A percentile compares a stretch with the other conserved stretches of the same genome.
Evolutionary conservation across 176 grass and related monocot genomes (phyloP).

Genomic region (Olyra latifolia): DNA sequence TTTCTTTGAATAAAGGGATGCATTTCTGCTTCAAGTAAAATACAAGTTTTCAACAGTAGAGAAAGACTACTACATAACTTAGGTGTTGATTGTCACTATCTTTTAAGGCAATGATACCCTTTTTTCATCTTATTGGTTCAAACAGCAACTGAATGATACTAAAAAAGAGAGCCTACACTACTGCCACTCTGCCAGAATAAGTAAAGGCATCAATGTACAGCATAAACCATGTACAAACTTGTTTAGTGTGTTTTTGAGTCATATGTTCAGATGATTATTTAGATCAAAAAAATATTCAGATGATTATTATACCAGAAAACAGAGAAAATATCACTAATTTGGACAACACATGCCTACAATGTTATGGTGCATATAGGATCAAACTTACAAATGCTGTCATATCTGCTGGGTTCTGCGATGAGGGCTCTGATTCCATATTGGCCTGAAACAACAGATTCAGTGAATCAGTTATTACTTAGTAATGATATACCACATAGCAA

Average conservation of each 20-base stretch:
- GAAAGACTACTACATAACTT: constrained; percentile 13
- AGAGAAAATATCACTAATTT: not conserved
- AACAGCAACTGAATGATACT: constrained; percentile 2
- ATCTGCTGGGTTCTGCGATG: constrained; percentile 79
- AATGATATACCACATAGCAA: constrained; percentile 5
- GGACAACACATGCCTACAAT: constrained; percentile 3
- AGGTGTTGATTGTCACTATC: not conserved
- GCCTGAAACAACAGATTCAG: constrained; percentile 38
- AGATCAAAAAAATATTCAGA: no score
- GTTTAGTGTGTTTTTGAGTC: not conserved
- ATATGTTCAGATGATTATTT: not conserved
- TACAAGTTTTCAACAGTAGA: not conserved
- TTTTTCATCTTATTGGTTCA: constrained; percentile 6
- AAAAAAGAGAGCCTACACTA: not conserved
- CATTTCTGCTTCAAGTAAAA: constrained; percentile 9
- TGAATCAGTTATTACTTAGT: not conserved
- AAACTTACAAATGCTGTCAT: constrained; percentile 92
- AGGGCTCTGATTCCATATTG: constrained; percentile 69
- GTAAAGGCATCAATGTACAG: not conserved
- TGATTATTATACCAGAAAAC: not conserved
- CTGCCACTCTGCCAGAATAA: not conserved
- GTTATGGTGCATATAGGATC: constrained; percentile 9
- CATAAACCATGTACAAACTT: not conserved
- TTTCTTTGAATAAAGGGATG: constrained; percentile 13
- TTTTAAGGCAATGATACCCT: not conserved